These are phyloP conservation scores for Suillus fuscotomentosus DNA, from an alignment of 768 basidiomycete genomes.

Conservation along the genomic window DNA sequence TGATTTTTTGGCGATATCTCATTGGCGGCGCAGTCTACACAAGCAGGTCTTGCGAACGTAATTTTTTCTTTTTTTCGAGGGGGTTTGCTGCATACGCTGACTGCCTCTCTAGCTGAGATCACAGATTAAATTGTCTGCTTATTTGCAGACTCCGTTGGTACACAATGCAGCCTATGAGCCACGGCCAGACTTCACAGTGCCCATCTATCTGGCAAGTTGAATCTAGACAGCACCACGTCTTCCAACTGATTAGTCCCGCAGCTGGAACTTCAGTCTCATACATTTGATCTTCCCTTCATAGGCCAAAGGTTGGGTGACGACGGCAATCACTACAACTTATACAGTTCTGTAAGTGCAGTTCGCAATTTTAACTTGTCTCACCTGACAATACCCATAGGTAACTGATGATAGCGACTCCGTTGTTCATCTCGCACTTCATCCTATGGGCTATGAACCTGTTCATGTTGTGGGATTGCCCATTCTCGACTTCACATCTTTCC, in stretches of 20 bases:
- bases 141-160: not conserved
- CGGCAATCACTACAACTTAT: not conserved
- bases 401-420: not conserved
- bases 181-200: too few species aligned
- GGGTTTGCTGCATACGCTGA: not conserved
- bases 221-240: not conserved
- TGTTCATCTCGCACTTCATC: not conserved
- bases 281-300: not conserved
- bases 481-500: not conserved
- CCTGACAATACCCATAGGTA: not conserved
- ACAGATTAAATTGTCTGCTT: not conserved
- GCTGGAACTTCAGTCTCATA: not conserved
- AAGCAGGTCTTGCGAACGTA: too few species aligned
- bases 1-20: too few species aligned
- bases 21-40: too few species aligned
- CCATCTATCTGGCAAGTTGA: too few species aligned
- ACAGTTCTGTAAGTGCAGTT: not conserved
- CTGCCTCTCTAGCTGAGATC: not conserved
- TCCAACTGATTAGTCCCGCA: not conserved
- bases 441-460: not conserved
- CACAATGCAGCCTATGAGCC: too few species aligned
- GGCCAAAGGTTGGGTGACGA: not conserved
- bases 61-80: not conserved
- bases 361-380: not conserved
- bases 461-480: not conserved